A percentile compares a stretch with the other conserved stretches of the same genome.
phyloP scores from a whole-genome alignment of 1,139 yeast genomes.

The Yamadazyma sp. region DNA sequence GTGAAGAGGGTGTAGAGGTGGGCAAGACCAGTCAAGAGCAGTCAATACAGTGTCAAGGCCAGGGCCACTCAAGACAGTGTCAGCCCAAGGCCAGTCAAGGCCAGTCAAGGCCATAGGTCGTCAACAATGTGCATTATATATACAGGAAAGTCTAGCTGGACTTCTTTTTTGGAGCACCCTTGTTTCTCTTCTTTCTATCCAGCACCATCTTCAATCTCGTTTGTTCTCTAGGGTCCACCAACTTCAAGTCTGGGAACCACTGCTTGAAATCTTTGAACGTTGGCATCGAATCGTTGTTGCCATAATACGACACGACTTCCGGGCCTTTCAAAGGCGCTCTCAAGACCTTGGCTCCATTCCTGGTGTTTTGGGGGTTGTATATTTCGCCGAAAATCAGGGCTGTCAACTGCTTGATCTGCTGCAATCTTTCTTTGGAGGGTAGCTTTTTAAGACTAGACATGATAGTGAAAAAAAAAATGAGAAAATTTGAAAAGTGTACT shows the following conservation, averaged over 20 bases:
- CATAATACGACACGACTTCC: slow-evolving; percentile 69
- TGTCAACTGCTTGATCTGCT: slow-evolving; percentile 29
- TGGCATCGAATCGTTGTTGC: slow-evolving; percentile 63
- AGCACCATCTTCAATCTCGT: slow-evolving; percentile 65
- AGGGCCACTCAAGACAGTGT: too few relatives aligned
- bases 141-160: slow-evolving; percentile 10
- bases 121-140: slow-evolving; percentile 2
- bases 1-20: too few relatives aligned
- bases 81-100: too few relatives aligned
- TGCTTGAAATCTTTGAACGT: slow-evolving; percentile 60
- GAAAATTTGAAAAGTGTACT: not conserved
- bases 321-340: slow-evolving; percentile 78
- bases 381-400: slow-evolving; percentile 33
- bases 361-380: slow-evolving; percentile 62
- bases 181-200: slow-evolving; percentile 81
- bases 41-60: too few relatives aligned
- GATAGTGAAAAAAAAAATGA: slow-evolving; percentile 15
- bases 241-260: slow-evolving; percentile 57
- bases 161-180: slow-evolving; percentile 89
- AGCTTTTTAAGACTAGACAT: slow-evolving; percentile 15
- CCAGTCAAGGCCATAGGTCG: too few relatives aligned
- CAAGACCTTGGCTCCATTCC: slow-evolving; percentile 79
- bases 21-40: too few relatives aligned
- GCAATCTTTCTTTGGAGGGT: slow-evolving; percentile 30
- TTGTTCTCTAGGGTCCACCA: slow-evolving; percentile 73